These are phyloP conservation scores for Eleusine coracana DNA, from an alignment of 176 grass and related monocot genomes.

Conservation along the genomic window DNA sequence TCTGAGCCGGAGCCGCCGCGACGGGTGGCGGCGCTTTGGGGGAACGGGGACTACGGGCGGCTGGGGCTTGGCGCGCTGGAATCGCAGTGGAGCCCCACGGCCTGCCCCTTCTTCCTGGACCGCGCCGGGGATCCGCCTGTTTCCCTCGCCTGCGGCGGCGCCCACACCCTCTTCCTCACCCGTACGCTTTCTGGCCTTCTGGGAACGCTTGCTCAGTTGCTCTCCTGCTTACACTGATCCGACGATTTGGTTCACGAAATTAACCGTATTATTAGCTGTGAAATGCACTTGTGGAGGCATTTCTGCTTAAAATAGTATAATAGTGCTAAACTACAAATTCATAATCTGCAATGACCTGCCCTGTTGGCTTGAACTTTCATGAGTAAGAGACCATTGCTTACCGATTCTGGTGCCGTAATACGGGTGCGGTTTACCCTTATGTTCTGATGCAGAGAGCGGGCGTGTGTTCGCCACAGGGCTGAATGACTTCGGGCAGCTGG, in stretches of 20 bases:
- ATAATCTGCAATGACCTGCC: not conserved
- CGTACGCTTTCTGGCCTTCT: conserved; percentile 15
- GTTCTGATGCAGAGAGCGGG: conserved; percentile 58
- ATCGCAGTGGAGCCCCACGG: conserved; percentile 76
- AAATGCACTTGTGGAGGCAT: not conserved
- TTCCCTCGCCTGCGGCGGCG: conserved; percentile 80
- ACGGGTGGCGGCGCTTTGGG: conserved; percentile 81
- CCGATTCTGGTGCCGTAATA: not conserved
- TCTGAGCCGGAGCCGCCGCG: conserved; percentile 35
- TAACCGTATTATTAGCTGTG: not conserved
- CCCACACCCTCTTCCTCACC: conserved; percentile 92
- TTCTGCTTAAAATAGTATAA: not conserved
- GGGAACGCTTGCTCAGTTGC: not conserved
- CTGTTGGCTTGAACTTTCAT: not conserved
- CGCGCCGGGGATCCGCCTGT: conserved; percentile 50
- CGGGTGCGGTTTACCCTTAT: not conserved
- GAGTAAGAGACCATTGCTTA: not conserved
- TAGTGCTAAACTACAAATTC: not conserved
- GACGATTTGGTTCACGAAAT: not conserved
- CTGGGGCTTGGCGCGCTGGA: conserved; percentile 76
- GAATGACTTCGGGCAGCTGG: conserved; percentile 90
- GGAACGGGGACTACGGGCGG: conserved; percentile 89
- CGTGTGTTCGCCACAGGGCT: conserved; percentile 83
- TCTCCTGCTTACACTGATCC: not conserved
- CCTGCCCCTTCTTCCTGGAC: conserved; percentile 71